Conservation (phyloP, 495 filamentous ascomycete genomes). For the Penicillium cosmopolitanum region DNA sequence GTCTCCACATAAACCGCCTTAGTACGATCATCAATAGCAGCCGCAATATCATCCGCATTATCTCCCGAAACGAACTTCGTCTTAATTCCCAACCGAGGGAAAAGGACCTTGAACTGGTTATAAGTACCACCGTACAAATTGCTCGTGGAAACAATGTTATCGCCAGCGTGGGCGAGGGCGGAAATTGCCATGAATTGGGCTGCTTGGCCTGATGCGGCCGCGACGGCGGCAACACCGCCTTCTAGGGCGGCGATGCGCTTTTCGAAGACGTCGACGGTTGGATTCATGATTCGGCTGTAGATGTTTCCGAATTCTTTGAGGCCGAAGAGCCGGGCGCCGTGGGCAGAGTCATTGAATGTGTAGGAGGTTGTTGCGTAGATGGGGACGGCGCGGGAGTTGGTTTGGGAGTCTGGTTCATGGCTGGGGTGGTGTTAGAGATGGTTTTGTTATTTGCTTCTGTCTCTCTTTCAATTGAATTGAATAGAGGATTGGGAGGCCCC, state of each 20-base stretch:
- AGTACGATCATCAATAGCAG: conserved; percentile 90
- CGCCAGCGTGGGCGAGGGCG: conserved; percentile 79
- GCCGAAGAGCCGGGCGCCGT: conserved; percentile 93
- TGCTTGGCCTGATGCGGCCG: conserved; percentile 86
- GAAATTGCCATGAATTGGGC: conserved; percentile 95
- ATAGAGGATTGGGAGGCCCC: conserved; percentile 17
- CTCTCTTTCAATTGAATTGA: not conserved
- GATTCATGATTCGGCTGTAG: conserved; percentile 98
- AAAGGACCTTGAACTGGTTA: conserved; percentile 94
- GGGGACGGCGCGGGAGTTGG: conserved; percentile 89
- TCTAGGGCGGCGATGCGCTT: conserved; percentile 96
- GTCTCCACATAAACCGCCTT: conserved; percentile 96
- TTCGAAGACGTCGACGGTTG: conserved; percentile 97
- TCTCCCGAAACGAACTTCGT: conserved; percentile 93
- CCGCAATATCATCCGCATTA: conserved; percentile 77
- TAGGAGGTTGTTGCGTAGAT: conserved; percentile 96
- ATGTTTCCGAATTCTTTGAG: conserved; percentile 99
- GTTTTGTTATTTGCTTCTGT: not conserved
- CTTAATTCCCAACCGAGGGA: conserved; percentile 82
- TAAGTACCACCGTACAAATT: conserved; percentile 98
- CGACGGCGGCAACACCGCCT: conserved; percentile 89
- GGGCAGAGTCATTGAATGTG: conserved; percentile 95
- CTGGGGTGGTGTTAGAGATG: conserved; percentile 5
- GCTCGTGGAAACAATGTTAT: conserved; percentile 93
- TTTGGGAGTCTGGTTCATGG: conserved; percentile 67